Evolutionary conservation across 108 stramenopile genomes (phyloP), one percentile per base, ranked within the genome.

Genomic region (Fragilaria crotonensis): DNA sequence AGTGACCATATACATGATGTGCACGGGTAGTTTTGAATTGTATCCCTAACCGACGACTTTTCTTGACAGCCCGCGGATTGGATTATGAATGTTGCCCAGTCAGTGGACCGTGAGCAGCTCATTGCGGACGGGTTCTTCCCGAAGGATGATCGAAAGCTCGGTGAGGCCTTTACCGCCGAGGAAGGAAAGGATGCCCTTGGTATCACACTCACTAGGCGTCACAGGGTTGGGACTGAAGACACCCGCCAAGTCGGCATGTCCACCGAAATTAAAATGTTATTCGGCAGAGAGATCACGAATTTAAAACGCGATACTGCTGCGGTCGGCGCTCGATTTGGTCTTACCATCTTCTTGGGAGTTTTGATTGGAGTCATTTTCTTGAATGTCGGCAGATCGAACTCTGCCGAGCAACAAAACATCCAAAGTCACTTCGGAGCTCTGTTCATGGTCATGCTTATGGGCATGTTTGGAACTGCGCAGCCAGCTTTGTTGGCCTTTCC

Each of bases 1-100:
- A 41, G 36, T 41, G 78, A 70, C 21, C 4, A 29, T 1, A 57
- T 78, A 21, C 25, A 45, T 0, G 69, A 62, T 41, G 70, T 76
- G 20, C 63, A 74, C 0, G 54, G 57, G 5, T 84, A 68, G 52
- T 78, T 81, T 57, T 54, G 52, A 0, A 45, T 62, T 19, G 68
- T 75, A 23, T 67, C 66, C n/a, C 72, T 80, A 25, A 71, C 81
- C 4, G 65, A 81, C 33, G 82, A 84, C 44, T 57, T 57, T 1
- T 73, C 79, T 28, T 81, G 81, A 65, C 85, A 89, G 31, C 82
- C 82, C 20, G 82, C 88, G 5, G 88, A 89, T 80, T 84, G 77
- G 75, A 80, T 85, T 47, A 75, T 89, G 77, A 57, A 69, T 41
- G 83, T 87, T 18, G 75, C 81, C 25, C 80, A 85, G 36, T 52